These are phyloP conservation scores for Arthrinium puccinioides DNA, from an alignment of 2,329 filamentous ascomycete species.

Conservation along the genomic window DNA sequence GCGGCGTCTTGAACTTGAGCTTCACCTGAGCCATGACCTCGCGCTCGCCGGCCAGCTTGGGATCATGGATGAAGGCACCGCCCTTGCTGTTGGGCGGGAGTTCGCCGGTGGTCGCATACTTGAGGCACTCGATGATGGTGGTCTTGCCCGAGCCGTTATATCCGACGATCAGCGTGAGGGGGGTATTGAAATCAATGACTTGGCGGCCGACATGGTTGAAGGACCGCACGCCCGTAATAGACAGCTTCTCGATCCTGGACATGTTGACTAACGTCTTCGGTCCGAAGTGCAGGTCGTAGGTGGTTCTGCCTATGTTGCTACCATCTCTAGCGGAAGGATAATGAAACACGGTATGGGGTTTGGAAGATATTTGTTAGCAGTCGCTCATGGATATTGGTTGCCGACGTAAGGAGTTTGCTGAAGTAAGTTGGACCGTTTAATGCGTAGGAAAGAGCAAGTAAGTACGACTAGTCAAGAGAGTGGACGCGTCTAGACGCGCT, in stretches of 20 bases:
- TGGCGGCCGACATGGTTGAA: conserved; percentile 72
- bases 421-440: too few species aligned
- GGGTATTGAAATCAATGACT: conserved; percentile 80
- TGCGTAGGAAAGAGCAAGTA: too few species aligned
- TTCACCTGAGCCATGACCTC: conserved; percentile 90
- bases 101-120: conserved; percentile 93
- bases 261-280: conserved; percentile 23
- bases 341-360: too few species aligned
- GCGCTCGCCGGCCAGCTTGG: conserved; percentile 82
- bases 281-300: not conserved
- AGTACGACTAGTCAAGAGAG: too few species aligned
- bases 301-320: too few species aligned
- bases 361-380: too few species aligned
- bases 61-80: conserved; percentile 93
- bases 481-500: too few species aligned
- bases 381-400: too few species aligned
- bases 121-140: conserved; percentile 97
- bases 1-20: conserved; percentile 74
- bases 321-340: too few species aligned
- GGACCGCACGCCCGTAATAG: conserved; percentile 76
- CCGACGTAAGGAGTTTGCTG: too few species aligned
- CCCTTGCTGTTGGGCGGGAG: conserved; percentile 85
- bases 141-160: conserved; percentile 98
- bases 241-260: conserved; percentile 86
- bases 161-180: conserved; percentile 91